These are phyloP conservation scores for Pleomassaria siparia DNA, from an alignment of 2,329 filamentous ascomycete species.

Conservation along the genomic window DNA sequence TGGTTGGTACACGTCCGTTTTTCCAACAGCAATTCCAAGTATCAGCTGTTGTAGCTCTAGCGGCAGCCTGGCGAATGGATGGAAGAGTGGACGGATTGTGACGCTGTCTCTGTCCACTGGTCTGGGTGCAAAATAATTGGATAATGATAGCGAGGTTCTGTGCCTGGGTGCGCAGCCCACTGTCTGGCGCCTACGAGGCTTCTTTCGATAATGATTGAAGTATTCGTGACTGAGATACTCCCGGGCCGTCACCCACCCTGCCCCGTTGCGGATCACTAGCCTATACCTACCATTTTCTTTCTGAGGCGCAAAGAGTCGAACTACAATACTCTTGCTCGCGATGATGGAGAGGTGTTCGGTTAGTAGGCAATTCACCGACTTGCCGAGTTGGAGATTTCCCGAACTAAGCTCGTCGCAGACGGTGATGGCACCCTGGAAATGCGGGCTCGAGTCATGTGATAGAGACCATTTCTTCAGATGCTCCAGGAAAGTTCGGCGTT, in stretches of 20 bases:
- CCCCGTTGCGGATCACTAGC: conserved; percentile 29
- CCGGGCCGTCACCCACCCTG: conserved; percentile 33
- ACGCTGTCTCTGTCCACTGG: conserved; percentile 18
- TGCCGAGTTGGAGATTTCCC: conserved; percentile 23
- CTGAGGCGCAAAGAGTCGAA: conserved; percentile 29
- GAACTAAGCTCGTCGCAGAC: conserved; percentile 8
- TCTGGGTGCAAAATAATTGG: conserved; percentile 7
- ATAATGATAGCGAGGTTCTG: conserved; percentile 3
- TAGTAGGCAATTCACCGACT: conserved; percentile 30
- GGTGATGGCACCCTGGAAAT: conserved; percentile 33
- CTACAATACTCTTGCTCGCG: conserved; percentile 20
- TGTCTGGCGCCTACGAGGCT: neutral
- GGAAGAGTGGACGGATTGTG: conserved; percentile 31
- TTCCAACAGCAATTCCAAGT: conserved; percentile 20
- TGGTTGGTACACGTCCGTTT: conserved; percentile 1
- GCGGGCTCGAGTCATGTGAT: conserved; percentile 29
- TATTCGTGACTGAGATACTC: conserved; percentile 32
- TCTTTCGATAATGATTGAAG: conserved; percentile 6
- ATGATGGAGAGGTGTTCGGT: conserved; percentile 16
- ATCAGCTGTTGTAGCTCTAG: conserved; percentile 34
- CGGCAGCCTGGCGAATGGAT: conserved; percentile 26
- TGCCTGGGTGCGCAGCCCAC: neutral
- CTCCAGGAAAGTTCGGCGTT: conserved; percentile 22
- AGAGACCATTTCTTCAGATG: conserved; percentile 30
- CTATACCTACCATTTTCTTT: conserved; percentile 19